Evolutionary conservation across 805 yeast species (phyloP), one percentile per base, ranked within the genome.

Genomic region (Lipomyces oligophaga): DNA sequence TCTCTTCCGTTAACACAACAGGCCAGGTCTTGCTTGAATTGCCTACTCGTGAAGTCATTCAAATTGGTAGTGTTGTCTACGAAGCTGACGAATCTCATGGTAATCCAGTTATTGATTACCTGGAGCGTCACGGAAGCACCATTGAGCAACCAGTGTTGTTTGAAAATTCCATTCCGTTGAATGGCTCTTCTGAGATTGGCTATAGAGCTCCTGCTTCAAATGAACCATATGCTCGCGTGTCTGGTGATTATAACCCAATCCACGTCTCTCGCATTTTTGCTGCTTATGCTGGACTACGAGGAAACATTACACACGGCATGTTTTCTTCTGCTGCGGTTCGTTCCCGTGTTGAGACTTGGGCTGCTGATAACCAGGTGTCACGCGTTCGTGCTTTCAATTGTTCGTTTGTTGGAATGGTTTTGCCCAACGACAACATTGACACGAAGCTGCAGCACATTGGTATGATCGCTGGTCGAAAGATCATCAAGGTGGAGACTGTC

Each of bases 221-320:
- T 68, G 97, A 87, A 72, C 86, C 95, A 22, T 93, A 93, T 65
- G 98, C 96, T 55, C 85, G 80, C 65, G 97, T 93, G 34, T 90
- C 97, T 54, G 97, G 97, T 65, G 99, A 93, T 70, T 90, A 78
- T 80, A 93, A 93, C 70, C 98, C 99, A 54, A 93, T 93, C 61
- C 99, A 93, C 67, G 97, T 94, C 52, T 85, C 95, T 28, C 83
- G 95, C 65, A 93, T 87, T 41, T 93, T 93, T 70, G 89, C 98
- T 46, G 76, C 80, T 54, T 93, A 93, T 66, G 97, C 96, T 36
- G 80, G 80, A 63, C 76, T 93, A 63, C 96, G 96, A 49, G 98
- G 98, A 58, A 93, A 97, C 31, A 93, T 93, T 62, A 93, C 98
- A 30, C 98, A 94, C 64, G 99, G 99, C 67, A 94, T 93, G 99